These are phyloP conservation scores for Acacia crassicarpa DNA, from an alignment of 306 rosid species.

Conservation along the genomic window DNA sequence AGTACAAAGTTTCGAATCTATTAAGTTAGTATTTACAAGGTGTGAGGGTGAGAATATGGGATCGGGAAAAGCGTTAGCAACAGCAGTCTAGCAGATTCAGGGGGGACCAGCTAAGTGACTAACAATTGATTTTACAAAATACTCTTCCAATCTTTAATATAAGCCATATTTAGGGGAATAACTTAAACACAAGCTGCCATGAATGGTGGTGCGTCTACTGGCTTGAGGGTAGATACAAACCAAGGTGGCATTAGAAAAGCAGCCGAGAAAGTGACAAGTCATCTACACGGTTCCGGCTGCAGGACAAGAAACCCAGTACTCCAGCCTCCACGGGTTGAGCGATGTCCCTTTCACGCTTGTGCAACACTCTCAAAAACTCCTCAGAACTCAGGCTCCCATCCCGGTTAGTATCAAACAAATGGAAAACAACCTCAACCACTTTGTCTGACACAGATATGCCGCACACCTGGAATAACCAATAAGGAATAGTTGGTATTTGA, in stretches of 20 bases:
- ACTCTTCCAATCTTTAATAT: no score
- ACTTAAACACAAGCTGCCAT: constrained; percentile 8
- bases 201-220: neutral
- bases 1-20: neutral
- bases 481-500: neutral
- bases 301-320: constrained; percentile 44
- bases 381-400: constrained; percentile 67
- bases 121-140: neutral
- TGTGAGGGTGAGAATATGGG: neutral
- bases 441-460: constrained; percentile 57
- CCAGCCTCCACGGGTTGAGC: constrained; percentile 67
- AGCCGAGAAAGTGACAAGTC: constrained; percentile 18
- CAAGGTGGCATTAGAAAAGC: constrained; percentile 3
- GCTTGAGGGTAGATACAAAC: neutral
- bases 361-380: constrained; percentile 69
- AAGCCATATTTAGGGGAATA: neutral
- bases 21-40: neutral
- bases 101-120: neutral
- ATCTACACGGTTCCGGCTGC: constrained; percentile 38
- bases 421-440: constrained; percentile 71
- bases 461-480: constrained; percentile 61
- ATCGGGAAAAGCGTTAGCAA: neutral
- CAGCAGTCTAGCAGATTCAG: neutral
- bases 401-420: constrained; percentile 67
- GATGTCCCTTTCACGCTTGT: constrained; percentile 61